Evolutionary conservation across 176 grass and related monocot species (phyloP).

Genomic region (Hsuehochloa calcarea): DNA sequence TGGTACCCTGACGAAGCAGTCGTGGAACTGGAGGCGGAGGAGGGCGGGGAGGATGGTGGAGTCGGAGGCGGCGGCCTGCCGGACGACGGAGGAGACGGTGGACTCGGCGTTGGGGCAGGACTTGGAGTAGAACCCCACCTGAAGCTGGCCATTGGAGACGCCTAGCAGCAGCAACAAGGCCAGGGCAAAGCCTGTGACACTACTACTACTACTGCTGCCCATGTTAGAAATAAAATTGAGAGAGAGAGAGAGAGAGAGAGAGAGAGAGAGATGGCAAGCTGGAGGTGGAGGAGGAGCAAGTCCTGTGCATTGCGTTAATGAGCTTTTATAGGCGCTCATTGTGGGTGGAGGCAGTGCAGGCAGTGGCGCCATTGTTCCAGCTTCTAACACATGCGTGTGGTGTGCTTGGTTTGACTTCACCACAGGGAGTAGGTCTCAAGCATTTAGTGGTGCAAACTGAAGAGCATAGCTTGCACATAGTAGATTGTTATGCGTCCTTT

Average conservation of each 20-base stretch:
- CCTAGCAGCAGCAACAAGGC: slow-evolving; percentile 26
- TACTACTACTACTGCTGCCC: not conserved
- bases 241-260: too few species aligned
- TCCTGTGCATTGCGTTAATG: slow-evolving; percentile 35
- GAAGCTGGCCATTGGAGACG: slow-evolving; percentile 41
- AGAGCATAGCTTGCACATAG: not conserved
- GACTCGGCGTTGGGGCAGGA: slow-evolving; percentile 75
- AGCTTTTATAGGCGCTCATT: slow-evolving; percentile 32
- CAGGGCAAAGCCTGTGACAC: slow-evolving; percentile 1
- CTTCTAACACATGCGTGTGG: not conserved
- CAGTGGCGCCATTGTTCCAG: not conserved
- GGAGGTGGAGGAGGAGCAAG: slow-evolving; percentile 10
- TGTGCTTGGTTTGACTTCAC: slow-evolving; percentile 17
- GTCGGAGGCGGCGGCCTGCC: slow-evolving; percentile 31
- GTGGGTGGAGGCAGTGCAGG: not conserved
- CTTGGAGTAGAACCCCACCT: slow-evolving; percentile 69
- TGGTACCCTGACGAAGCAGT: slow-evolving; percentile 77
- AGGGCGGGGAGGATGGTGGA: slow-evolving; percentile 66
- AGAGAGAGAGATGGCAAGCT: not conserved
- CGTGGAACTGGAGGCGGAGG: slow-evolving; percentile 84
- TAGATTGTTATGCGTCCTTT: not conserved
- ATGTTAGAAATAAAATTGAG: slow-evolving; percentile 10
- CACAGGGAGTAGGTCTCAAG: not conserved
- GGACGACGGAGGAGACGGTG: slow-evolving; percentile 62
- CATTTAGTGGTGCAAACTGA: not conserved